Percentiles rank a stretch among this genome's conserved stretches.
These are phyloP conservation scores for Acer saccharum DNA, from an alignment of 345 rosid species.

Conservation along the genomic window DNA sequence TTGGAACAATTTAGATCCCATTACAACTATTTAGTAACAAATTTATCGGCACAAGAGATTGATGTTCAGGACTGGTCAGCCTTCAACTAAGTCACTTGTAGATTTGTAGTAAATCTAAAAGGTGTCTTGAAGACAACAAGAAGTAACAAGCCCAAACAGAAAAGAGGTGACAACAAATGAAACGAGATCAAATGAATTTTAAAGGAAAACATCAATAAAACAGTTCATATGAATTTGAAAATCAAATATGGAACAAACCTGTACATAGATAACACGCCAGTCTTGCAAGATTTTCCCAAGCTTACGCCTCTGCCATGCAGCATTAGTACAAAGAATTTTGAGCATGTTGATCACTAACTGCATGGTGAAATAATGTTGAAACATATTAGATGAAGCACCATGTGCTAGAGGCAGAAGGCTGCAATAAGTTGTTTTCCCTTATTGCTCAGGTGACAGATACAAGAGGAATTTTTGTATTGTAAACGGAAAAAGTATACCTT, in stretches of 20 bases:
- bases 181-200: constrained; percentile 1
- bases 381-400: constrained; percentile 27
- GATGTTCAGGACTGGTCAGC: not conserved
- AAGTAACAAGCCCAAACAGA: not conserved
- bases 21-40: not conserved
- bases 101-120: not conserved
- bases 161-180: constrained; percentile 7
- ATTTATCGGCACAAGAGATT: not conserved
- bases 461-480: not conserved
- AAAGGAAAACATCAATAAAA: constrained; percentile 7
- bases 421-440: constrained; percentile 11
- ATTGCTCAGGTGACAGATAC: not conserved
- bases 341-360: constrained; percentile 91
- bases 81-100: constrained; percentile 4
- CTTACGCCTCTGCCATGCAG: constrained; percentile 99
- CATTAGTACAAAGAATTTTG: constrained; percentile 88
- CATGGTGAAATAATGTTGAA: constrained; percentile 37
- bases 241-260: constrained; percentile 47
- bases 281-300: constrained; percentile 96
- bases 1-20: not conserved
- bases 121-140: not conserved
- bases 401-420: constrained; percentile 12
- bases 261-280: constrained; percentile 83
- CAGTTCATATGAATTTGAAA: constrained; percentile 9
- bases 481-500: not conserved